Evolutionary conservation across 768 basidiomycete species (phyloP), one percentile per base, ranked within the genome.

Genomic region (Coprinellus micaceus): DNA sequence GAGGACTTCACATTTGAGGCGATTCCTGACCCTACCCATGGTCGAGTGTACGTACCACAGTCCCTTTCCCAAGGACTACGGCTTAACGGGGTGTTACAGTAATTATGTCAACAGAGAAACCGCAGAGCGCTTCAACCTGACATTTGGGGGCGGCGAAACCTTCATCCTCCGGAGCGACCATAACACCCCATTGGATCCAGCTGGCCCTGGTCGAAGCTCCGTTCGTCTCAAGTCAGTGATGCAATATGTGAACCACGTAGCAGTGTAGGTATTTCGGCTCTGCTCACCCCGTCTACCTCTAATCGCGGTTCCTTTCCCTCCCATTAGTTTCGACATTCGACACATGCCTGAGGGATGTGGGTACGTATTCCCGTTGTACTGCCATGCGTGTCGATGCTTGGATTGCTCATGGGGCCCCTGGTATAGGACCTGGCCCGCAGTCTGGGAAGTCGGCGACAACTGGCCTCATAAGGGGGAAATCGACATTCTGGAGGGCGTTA

Each of bases 21-120:
- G 2, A 77, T 80, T 26, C 53, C 74, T 0, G 85, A 86, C 62
- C 84, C 85, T 1, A 86, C 83, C 2, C 72, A 82, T 46, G 85
- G 85, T 19, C 70, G 83, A 62, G 85, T 86, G 84, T 86, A 68
- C 56, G 78, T 63, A 2, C 1, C 15, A 10, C 50, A 24, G n/a
- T 3, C 28, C 21, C 12, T 48, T 4, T 48, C 26, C n/a, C n/a
- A n/a, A n/a, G 19, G 2, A 52, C 21, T 30, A 19, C 40, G 22
- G 12, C 25, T 7, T 33, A 4, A 17, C 46, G 15, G 19, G 1
- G 41, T 53, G 24, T 7, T 17, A 11, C 45, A 79, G 78, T 13
- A 76, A 74, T 60, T 78, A 80, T 57, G 77, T 80, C 39, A 63
- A 74, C 58, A 43, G 67, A 50, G 48, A 54, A 3, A 76, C 74